Percentiles rank a stretch among this genome's conserved stretches.
phyloP scores from a whole-genome alignment of 305 asterid genomes.

The Plantago coronopus region DNA sequence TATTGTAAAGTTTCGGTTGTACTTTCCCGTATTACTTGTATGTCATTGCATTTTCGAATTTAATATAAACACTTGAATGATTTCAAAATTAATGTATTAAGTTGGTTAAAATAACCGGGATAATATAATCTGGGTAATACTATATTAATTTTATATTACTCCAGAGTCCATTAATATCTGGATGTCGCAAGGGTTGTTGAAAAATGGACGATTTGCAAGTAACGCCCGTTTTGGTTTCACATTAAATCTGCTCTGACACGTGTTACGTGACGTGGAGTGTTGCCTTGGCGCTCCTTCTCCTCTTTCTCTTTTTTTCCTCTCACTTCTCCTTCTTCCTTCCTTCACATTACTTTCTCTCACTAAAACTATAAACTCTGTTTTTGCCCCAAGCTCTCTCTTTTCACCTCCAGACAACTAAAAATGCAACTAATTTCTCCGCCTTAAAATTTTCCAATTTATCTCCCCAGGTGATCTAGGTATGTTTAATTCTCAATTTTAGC shows the following conservation, averaged over 20 bases:
- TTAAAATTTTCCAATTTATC: neutral
- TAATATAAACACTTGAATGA: too few relatives aligned
- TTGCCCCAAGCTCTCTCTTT: neutral
- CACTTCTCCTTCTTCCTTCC: neutral
- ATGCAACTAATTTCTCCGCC: neutral
- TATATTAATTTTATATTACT: too few relatives aligned
- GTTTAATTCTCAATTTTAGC: neutral
- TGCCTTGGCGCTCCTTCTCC: slow-evolving; percentile 5
- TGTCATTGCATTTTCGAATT: too few relatives aligned
- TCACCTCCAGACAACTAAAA: neutral
- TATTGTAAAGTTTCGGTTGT: too few relatives aligned
- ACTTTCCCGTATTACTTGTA: too few relatives aligned
- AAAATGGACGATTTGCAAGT: too few relatives aligned
- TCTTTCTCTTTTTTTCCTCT: neutral
- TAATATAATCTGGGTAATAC: too few relatives aligned
- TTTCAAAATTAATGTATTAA: too few relatives aligned
- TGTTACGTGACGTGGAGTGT: slow-evolving; percentile 10
- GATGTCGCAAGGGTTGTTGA: neutral
- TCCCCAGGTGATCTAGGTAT: neutral
- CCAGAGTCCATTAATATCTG: too few relatives aligned
- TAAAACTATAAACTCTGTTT: neutral
- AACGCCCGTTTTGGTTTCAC: neutral
- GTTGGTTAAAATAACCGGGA: too few relatives aligned
- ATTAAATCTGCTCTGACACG: slow-evolving; percentile 5
- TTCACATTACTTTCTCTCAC: neutral